Base-by-base conservation (phyloP, 1,284 basidiomycete genomes). In the Moniliophthora roreri region DNA sequence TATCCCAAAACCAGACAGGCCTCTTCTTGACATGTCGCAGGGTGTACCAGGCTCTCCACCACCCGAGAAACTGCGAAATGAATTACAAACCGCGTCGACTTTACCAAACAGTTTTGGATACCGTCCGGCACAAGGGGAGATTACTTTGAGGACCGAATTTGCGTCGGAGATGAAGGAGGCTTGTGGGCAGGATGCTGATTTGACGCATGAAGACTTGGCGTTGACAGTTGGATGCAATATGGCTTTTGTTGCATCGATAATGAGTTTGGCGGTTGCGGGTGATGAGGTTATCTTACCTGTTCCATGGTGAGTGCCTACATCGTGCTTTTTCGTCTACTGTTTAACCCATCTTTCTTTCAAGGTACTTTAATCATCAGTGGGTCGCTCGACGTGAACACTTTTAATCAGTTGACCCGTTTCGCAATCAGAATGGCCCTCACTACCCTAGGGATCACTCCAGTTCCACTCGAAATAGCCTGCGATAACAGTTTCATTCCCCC, bases 211-310 rank as follows among this genome's bases (percentile, higher is more conserved):
- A 1, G 86, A 91, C 62, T 67, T 90, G 21, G 79, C 78, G 1
- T 64, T 89, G 57, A 88, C 86, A 0, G 75, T 85, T 1, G 87
- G 86, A 3, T 85, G 83, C 60, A 89, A 89, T 60, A 67, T 90
- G 66, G 87, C 88, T 1, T 91, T 91, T 60, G 76, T 85, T 11
- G 79, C 86, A 0, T 69, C 77, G 0, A 74, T 84, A 7, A 82
- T 85, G 76, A 77, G 79, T 13, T 66, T 96, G 4, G 89, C 87
- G 16, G 81, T 83, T 56, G 73, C 81, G 2, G 88, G 87, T 0
- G 87, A 91, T 55, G 87, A 89, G 58, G 74, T 93, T 38, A 85
- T 96, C 47, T 68, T 95, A 13, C 91, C 92, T 5, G 75, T 87
- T 0, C 92, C 93, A 9, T 90, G 88, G 87, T 87, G 15, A 15